Evolutionary conservation across 805 yeast genomes (phyloP).

Genomic region (Wickerhamomyces bovis): DNA sequence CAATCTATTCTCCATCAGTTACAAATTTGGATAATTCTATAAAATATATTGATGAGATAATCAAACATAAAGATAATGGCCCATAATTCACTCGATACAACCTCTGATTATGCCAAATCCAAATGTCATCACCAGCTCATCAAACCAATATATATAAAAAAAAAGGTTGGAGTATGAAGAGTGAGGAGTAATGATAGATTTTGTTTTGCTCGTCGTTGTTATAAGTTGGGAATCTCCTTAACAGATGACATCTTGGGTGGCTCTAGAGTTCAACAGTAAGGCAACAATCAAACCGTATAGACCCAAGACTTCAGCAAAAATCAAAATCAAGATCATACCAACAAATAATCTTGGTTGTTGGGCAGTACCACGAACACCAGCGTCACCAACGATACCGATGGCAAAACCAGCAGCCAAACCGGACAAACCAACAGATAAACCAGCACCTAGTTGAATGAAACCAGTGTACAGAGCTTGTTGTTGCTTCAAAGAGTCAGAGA

Average conservation of each 20-base stretch:
- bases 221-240: slow-evolving; percentile 27
- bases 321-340: slow-evolving; percentile 96
- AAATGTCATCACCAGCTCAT: background rate
- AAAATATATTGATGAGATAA: background rate
- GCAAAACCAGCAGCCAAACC: slow-evolving; percentile 99
- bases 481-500: slow-evolving; percentile 84
- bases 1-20: background rate
- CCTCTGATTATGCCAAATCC: background rate
- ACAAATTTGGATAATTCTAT: background rate
- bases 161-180: background rate
- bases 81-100: background rate
- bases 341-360: slow-evolving; percentile 98
- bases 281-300: slow-evolving; percentile 98
- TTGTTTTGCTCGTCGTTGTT: background rate
- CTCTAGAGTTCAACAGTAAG: slow-evolving; percentile 94
- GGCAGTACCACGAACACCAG: slow-evolving; percentile 97
- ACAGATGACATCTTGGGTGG: slow-evolving; percentile 85
- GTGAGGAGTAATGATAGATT: background rate
- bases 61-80: background rate
- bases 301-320: slow-evolving; percentile 99
- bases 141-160: background rate
- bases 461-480: slow-evolving; percentile 93
- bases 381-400: slow-evolving; percentile 99
- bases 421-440: slow-evolving; percentile 93
- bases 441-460: slow-evolving; percentile 97